Evolutionary conservation across 345 rosid genomes (phyloP).

Genomic region (Triadica sebifera): DNA sequence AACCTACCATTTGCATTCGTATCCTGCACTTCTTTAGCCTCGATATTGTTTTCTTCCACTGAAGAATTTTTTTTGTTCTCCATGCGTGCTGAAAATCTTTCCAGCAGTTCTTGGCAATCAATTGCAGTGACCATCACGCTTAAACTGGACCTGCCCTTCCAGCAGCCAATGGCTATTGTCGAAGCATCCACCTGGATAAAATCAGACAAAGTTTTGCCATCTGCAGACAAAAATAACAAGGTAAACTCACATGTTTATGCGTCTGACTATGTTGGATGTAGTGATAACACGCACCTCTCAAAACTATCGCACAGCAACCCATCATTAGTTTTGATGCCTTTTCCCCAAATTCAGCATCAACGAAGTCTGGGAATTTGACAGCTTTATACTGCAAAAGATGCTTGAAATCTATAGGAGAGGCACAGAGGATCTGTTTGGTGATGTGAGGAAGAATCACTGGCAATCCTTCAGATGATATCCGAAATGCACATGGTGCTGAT

Average conservation of each 20-base stretch:
- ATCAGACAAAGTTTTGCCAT: slow-evolving; percentile 31
- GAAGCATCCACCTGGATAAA: slow-evolving; percentile 41
- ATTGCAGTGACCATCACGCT: slow-evolving; percentile 82
- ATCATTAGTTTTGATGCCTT: slow-evolving; percentile 68
- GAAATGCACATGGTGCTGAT: slow-evolving; percentile 66
- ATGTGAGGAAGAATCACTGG: slow-evolving; percentile 83
- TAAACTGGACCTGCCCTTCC: slow-evolving; percentile 80
- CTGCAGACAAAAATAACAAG: slow-evolving; percentile 30
- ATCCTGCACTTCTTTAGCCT: slow-evolving; percentile 24
- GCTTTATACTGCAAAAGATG: slow-evolving; percentile 77
- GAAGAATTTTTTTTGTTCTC: slow-evolving; percentile 26
- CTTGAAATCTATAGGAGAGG: slow-evolving; percentile 70
- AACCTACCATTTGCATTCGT: slow-evolving; percentile 20
- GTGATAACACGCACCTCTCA: slow-evolving; percentile 45
- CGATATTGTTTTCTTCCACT: slow-evolving; percentile 21
- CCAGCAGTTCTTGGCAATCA: slow-evolving; percentile 76
- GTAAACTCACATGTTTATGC: neutral
- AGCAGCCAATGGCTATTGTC: slow-evolving; percentile 84
- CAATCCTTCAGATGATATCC: slow-evolving; percentile 94
- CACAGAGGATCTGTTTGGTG: slow-evolving; percentile 70
- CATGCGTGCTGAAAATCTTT: slow-evolving; percentile 54
- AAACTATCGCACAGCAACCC: slow-evolving; percentile 80
- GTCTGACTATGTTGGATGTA: neutral
- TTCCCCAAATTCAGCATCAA: slow-evolving; percentile 58
- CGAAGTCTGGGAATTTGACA: slow-evolving; percentile 67